phyloP scores from a whole-genome alignment of 495 filamentous ascomycete genomes.

The Halenospora varia region DNA sequence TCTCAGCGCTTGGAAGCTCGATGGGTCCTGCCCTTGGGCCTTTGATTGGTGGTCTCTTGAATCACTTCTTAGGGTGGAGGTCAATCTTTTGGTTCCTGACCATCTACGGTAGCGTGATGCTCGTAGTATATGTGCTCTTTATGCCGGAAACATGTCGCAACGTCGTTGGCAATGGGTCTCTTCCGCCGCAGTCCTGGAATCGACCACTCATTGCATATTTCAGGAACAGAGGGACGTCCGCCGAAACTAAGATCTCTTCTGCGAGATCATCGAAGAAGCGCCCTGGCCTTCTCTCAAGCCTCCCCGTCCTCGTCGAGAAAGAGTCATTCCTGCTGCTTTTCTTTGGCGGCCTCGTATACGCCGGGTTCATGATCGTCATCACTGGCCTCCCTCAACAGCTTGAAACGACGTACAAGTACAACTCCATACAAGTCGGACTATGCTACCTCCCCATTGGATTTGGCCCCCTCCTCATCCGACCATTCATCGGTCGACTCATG shows the following conservation, averaged over 20 bases:
- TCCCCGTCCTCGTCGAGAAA: slow-evolving; percentile 56
- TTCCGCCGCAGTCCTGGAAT: slow-evolving; percentile 31
- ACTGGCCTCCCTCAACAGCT: slow-evolving; percentile 46
- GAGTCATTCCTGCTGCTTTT: slow-evolving; percentile 54
- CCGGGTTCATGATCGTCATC: slow-evolving; percentile 56
- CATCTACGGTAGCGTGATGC: slow-evolving; percentile 25
- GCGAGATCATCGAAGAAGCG: not conserved
- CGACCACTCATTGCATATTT: not conserved
- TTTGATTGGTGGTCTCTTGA: slow-evolving; percentile 56
- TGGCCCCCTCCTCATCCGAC: slow-evolving; percentile 55
- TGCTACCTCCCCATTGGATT: slow-evolving; percentile 54
- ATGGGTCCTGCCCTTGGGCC: slow-evolving; percentile 51
- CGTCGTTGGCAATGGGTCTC: slow-evolving; percentile 62
- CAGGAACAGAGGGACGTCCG: not conserved
- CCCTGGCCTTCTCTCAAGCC: slow-evolving; percentile 56
- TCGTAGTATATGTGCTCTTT: slow-evolving; percentile 4
- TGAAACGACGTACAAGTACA: slow-evolving; percentile 49
- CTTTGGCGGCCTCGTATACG: slow-evolving; percentile 51
- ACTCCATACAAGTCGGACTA: slow-evolving; percentile 55
- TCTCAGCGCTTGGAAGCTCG: slow-evolving; percentile 37
- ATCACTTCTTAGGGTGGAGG: slow-evolving; percentile 58
- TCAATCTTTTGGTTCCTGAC: slow-evolving; percentile 65
- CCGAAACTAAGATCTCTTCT: not conserved
- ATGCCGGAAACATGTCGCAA: slow-evolving; percentile 32
- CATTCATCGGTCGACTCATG: slow-evolving; percentile 48